These are phyloP conservation scores for Saccharomycopsis oosterbeekiorum DNA, from an alignment of 805 yeast genomes.

Conservation along the genomic window DNA sequence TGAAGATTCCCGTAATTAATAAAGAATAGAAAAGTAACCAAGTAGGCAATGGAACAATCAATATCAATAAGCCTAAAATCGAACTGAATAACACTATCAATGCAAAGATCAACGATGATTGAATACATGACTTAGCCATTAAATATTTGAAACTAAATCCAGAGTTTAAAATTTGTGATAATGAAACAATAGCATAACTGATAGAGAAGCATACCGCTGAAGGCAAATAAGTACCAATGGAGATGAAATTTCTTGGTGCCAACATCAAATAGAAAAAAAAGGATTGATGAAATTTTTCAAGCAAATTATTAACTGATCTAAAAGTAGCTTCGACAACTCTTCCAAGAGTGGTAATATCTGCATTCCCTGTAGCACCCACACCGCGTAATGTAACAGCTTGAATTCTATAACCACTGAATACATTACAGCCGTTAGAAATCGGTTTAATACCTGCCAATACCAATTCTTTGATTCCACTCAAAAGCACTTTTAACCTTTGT, in stretches of 20 bases:
- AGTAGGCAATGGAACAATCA: conserved; percentile 26
- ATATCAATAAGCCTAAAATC: conserved; percentile 23
- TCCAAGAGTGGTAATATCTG: conserved; percentile 86
- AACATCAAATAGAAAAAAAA: conserved; percentile 84
- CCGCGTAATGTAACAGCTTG: conserved; percentile 83
- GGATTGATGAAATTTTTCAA: conserved; percentile 95
- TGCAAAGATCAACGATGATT: conserved; percentile 26
- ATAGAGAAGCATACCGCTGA: conserved; percentile 66
- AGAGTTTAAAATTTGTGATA: conserved; percentile 43
- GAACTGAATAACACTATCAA: conserved; percentile 21
- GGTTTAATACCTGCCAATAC: conserved; percentile 59
- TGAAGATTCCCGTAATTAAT: conserved; percentile 59
- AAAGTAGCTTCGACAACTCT: conserved; percentile 80
- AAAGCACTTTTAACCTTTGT: conserved; percentile 47
- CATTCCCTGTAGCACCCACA: conserved; percentile 42
- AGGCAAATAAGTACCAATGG: conserved; percentile 90
- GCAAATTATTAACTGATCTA: conserved; percentile 80
- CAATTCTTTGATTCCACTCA: conserved; percentile 57
- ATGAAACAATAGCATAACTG: conserved; percentile 58
- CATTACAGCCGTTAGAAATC: conserved; percentile 63
- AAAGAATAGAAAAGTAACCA: conserved; percentile 53
- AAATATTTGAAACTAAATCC: conserved; percentile 23
- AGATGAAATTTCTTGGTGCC: conserved; percentile 71
- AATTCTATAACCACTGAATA: conserved; percentile 92
- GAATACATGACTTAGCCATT: conserved; percentile 23